Base-by-base conservation (phyloP, 1,284 basidiomycete species). In the Anthracocystis walkeri region DNA sequence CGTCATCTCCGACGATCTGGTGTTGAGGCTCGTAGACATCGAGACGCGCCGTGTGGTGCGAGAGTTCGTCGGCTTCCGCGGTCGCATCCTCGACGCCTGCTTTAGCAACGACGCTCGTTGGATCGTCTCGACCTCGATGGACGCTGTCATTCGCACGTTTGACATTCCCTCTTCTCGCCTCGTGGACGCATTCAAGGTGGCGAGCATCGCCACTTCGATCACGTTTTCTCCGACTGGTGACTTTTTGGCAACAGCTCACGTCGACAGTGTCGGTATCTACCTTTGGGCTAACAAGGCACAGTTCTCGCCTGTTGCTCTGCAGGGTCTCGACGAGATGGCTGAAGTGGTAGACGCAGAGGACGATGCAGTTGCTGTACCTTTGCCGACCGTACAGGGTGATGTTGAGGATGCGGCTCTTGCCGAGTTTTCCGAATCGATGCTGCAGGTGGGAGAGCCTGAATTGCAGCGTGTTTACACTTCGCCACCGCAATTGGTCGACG, bases 241-340 rank as follows among this genome's bases (percentile, higher is more conserved):
- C 85, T 99, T 99, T 87, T 86, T 99, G 62, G 97, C 97, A 0
- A 97, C 95, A 2, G 89, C 93, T 0, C 97, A 99, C 85, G 91
- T 96, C 3, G 95, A 97, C 82, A 94, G 91, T 65, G 91, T 97
- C 48, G 97, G 95, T 6, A 90, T 99, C 5, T 95, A 92, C 84
- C 89, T 99, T 14, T 99, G 97, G 95, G 94, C 95, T 21, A 99
- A 99, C 86, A 91, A 94, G 62, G 93, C 95, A 18, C 96, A 97
- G 83, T 98, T 95, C 85, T 87, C 91, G 0, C 92, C 96, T 61
- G 89, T 97, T 10, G 89, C 94, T 1, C 90, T 97, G 82, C 90
- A 91, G 72, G 91, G 91, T 56, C 88, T 96, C 18, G 88, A 90
- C 44, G 92, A 95, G 73, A 90, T 91, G 38, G 91, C 93, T 57